Percentiles rank a stretch among this genome's conserved stretches.
These are phyloP conservation scores for Ophiosphaerella herpotricha DNA, from an alignment of 2,329 filamentous ascomycete species.

Conservation along the genomic window DNA sequence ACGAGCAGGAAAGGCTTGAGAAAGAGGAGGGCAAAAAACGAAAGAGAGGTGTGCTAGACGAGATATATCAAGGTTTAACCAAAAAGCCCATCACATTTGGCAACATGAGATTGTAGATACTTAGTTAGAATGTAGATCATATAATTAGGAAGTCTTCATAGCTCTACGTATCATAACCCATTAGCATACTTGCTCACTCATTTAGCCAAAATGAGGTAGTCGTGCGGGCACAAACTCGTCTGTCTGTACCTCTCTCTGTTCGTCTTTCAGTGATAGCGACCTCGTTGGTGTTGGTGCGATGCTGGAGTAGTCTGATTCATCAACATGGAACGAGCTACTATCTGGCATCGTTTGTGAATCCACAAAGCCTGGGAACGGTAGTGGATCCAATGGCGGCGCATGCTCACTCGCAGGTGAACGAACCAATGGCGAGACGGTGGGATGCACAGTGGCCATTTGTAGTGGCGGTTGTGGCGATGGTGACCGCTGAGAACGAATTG, in stretches of 20 bases:
- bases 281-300: constrained; percentile 31
- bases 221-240: constrained; percentile 40
- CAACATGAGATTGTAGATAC: constrained; percentile 18
- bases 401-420: constrained; percentile 22
- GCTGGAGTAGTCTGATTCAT: constrained; percentile 35
- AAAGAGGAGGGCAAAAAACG: constrained; percentile 54
- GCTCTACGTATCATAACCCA: too few relatives aligned
- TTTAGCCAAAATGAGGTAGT: constrained; percentile 38
- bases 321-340: constrained; percentile 35
- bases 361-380: constrained; percentile 27
- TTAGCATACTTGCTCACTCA: not conserved
- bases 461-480: constrained; percentile 15
- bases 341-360: constrained; percentile 39
- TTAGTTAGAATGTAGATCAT: not conserved
- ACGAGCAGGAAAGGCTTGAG: constrained; percentile 42
- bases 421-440: constrained; percentile 19
- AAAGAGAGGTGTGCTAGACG: constrained; percentile 79
- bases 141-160: too few relatives aligned
- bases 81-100: constrained; percentile 68
- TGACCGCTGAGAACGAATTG: constrained; percentile 8
- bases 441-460: constrained; percentile 14
- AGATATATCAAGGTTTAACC: constrained; percentile 79
- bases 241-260: constrained; percentile 11
- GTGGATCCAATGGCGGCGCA: constrained; percentile 9
- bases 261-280: constrained; percentile 28